phyloP scores from a whole-genome alignment of 257 asterid species.

The Ehretia macrophylla region DNA sequence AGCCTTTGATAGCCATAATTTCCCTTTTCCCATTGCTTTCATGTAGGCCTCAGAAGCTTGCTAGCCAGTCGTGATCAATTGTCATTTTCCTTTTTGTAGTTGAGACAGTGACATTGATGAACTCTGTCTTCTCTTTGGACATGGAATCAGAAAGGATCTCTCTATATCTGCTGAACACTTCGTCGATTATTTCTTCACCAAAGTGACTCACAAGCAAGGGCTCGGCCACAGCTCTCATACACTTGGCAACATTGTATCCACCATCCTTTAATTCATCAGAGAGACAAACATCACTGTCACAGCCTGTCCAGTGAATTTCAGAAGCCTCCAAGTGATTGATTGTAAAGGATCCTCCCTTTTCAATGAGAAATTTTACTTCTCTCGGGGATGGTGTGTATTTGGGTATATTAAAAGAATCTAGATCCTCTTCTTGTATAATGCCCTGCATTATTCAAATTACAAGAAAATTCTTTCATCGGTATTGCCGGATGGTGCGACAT shows the following conservation, averaged over 20 bases:
- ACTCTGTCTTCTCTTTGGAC: slow-evolving; percentile 31
- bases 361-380: slow-evolving; percentile 11
- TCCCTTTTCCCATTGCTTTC: too few relatives aligned
- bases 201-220: slow-evolving; percentile 3
- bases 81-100: too few relatives aligned
- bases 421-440: slow-evolving; percentile 8
- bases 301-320: slow-evolving; percentile 4
- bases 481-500: too few relatives aligned
- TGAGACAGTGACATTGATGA: slow-evolving; percentile 38
- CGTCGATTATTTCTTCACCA: slow-evolving; percentile 6
- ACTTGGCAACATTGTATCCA: slow-evolving; percentile 5
- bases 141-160: slow-evolving; percentile 20
- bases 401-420: slow-evolving; percentile 14
- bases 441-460: slow-evolving; percentile 19
- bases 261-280: neutral
- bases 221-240: slow-evolving; percentile 9
- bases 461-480: too few relatives aligned
- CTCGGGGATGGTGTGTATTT: slow-evolving; percentile 11
- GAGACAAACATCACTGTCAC: neutral
- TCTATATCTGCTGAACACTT: neutral
- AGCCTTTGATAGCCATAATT: too few relatives aligned
- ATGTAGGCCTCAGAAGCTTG: too few relatives aligned
- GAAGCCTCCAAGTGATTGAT: slow-evolving; percentile 1
- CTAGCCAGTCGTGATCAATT: too few relatives aligned
- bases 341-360: slow-evolving; percentile 6